A percentile compares a stretch with the other conserved stretches of the same genome.
Conservation (phyloP, 495 filamentous ascomycete species). For the Xylaria sp. region DNA sequence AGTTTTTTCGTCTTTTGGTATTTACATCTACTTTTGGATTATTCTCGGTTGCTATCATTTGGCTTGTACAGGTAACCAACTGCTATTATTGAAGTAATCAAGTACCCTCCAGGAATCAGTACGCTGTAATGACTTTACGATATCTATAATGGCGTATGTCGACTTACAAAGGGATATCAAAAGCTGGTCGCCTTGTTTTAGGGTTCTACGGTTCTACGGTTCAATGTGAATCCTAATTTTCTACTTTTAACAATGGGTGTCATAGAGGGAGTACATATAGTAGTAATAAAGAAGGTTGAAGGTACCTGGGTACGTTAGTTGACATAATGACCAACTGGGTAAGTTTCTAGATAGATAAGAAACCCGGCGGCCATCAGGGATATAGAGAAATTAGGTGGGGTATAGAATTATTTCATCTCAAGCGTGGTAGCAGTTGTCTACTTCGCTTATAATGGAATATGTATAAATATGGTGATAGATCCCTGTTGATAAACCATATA, state of each 20-base stretch:
- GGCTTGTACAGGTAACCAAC: not conserved
- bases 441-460: not conserved
- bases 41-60: not conserved
- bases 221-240: not conserved
- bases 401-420: conserved; percentile 11
- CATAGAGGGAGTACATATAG: not conserved
- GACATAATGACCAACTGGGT: not conserved
- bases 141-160: not conserved
- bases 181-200: not conserved
- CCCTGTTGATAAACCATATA: not conserved
- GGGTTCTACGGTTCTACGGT: not conserved
- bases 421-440: not conserved
- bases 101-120: not conserved
- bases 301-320: not conserved
- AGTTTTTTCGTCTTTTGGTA: not conserved
- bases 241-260: not conserved
- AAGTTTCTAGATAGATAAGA: not conserved
- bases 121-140: not conserved
- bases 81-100: not conserved
- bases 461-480: not conserved
- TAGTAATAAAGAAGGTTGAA: not conserved
- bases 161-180: not conserved
- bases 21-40: not conserved
- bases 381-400: conserved; percentile 13
- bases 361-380: not conserved